Evolutionary conservation across 2,329 filamentous ascomycete species (phyloP).

Genomic region (Pleoardoris graminearum): DNA sequence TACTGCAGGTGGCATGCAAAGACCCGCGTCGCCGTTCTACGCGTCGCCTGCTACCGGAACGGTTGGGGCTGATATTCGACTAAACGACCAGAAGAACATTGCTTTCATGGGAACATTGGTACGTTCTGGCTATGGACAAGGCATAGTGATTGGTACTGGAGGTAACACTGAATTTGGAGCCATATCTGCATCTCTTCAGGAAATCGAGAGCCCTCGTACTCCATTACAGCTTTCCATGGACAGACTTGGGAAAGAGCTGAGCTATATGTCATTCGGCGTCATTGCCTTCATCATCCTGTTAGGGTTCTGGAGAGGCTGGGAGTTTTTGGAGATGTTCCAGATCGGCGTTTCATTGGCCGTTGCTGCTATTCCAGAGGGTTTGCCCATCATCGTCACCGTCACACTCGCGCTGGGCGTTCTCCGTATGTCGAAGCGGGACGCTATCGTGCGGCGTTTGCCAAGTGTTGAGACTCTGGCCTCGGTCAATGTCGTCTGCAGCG

Average conservation of each 20-base stretch:
- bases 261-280: conserved; percentile 93
- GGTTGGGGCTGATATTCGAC: conserved; percentile 66
- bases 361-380: conserved; percentile 90
- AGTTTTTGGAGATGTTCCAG: conserved; percentile 91
- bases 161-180: conserved; percentile 93
- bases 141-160: conserved; percentile 95
- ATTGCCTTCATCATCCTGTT: conserved; percentile 92
- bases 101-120: conserved; percentile 98
- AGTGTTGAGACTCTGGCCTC: conserved; percentile 97
- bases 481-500: conserved; percentile 99
- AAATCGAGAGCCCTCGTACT: conserved; percentile 93
- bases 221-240: conserved; percentile 97
- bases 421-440: conserved; percentile 92
- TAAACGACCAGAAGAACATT: conserved; percentile 83
- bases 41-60: conserved; percentile 61
- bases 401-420: conserved; percentile 93
- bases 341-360: conserved; percentile 97
- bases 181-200: conserved; percentile 90
- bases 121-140: conserved; percentile 91
- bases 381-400: conserved; percentile 98
- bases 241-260: conserved; percentile 91
- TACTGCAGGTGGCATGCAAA: conserved; percentile 44
- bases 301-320: conserved; percentile 86
- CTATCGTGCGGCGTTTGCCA: conserved; percentile 92
- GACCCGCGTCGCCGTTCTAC: conserved; percentile 60